Percentiles rank a stretch among this genome's conserved stretches.
These are phyloP conservation scores for Corylus avellana DNA, from an alignment of 306 rosid genomes.

Conservation along the genomic window DNA sequence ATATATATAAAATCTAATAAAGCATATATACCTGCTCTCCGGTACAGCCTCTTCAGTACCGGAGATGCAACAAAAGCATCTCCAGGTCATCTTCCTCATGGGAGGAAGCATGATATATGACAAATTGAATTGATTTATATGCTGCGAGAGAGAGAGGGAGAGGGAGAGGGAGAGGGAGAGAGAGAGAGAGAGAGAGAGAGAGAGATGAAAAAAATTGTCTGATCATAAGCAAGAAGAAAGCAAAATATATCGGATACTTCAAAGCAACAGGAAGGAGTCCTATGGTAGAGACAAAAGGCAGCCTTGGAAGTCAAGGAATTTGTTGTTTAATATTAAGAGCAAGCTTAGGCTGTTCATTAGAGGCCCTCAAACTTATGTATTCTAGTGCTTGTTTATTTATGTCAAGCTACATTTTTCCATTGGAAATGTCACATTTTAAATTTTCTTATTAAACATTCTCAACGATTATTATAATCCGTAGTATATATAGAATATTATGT, in stretches of 20 bases:
- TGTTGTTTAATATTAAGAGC: slow-evolving; percentile 24
- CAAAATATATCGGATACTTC: slow-evolving; percentile 40
- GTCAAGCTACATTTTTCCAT: slow-evolving; percentile 35
- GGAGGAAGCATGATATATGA: slow-evolving; percentile 11
- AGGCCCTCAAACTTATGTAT: slow-evolving; percentile 28
- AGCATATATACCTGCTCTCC: slow-evolving; percentile 38
- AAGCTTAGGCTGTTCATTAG: slow-evolving; percentile 26
- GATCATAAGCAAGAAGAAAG: slow-evolving; percentile 31
- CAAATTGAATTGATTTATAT: not conserved
- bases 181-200: slow-evolving; percentile 4
- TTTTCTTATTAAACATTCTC: slow-evolving; percentile 21
- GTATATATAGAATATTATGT: not conserved
- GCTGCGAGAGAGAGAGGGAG: not conserved
- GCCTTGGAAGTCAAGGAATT: slow-evolving; percentile 68
- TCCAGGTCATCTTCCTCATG: slow-evolving; percentile 40
- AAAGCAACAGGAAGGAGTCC: slow-evolving; percentile 43
- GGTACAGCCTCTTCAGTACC: slow-evolving; percentile 31
- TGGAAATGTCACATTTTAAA: slow-evolving; percentile 36
- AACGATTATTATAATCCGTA: not conserved
- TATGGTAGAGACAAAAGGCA: slow-evolving; percentile 58
- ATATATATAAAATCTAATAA: not conserved
- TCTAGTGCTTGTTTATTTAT: slow-evolving; percentile 47
- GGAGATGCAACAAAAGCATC: slow-evolving; percentile 52
- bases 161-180: not conserved
- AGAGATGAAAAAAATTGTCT: slow-evolving; percentile 12